Evolutionary conservation across 2,329 filamentous ascomycete genomes (phyloP).

Genomic region (Aspergillus sp.): DNA sequence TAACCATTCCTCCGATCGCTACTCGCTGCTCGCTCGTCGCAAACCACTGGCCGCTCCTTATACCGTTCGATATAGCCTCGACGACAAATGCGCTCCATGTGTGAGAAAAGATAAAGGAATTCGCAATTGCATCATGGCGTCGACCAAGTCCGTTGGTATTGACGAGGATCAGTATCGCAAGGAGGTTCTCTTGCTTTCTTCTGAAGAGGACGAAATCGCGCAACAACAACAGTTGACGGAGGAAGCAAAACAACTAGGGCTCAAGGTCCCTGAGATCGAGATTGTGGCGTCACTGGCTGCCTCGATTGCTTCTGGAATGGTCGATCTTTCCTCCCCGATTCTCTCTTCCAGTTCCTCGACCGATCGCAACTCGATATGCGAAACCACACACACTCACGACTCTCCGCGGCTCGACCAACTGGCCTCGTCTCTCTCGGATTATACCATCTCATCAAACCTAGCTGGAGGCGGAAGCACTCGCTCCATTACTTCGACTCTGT

Average conservation of each 20-base stretch:
- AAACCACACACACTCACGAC: conserved; percentile 27
- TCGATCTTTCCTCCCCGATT: conserved; percentile 35
- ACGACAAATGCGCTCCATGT: conserved; percentile 15
- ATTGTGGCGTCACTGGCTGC: conserved; percentile 35
- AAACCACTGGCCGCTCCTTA: not conserved
- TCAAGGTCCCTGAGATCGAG: conserved; percentile 34
- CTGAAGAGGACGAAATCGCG: conserved; percentile 38
- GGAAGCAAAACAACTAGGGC: conserved; percentile 40
- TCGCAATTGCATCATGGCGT: conserved; percentile 27
- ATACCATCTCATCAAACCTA: conserved; percentile 31
- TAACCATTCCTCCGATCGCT: conserved; percentile 5
- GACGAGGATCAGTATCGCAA: conserved; percentile 40
- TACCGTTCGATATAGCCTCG: not conserved
- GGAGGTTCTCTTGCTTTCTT: conserved; percentile 35
- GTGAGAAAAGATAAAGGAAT: conserved; percentile 9
- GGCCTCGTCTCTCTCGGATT: conserved; percentile 31
- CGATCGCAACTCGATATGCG: conserved; percentile 31
- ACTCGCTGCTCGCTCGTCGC: not conserved
- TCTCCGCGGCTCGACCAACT: conserved; percentile 29
- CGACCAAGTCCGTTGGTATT: conserved; percentile 19
- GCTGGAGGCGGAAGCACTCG: conserved; percentile 34
- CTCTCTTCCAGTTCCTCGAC: conserved; percentile 34
- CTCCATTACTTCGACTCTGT: conserved; percentile 36
- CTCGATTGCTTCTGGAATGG: conserved; percentile 35
- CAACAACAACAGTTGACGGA: conserved; percentile 37